Percentiles rank a stretch among this genome's conserved stretches.
phyloP scores from a whole-genome alignment of 257 asterid species.

The Fraxinus quadrangulata region DNA sequence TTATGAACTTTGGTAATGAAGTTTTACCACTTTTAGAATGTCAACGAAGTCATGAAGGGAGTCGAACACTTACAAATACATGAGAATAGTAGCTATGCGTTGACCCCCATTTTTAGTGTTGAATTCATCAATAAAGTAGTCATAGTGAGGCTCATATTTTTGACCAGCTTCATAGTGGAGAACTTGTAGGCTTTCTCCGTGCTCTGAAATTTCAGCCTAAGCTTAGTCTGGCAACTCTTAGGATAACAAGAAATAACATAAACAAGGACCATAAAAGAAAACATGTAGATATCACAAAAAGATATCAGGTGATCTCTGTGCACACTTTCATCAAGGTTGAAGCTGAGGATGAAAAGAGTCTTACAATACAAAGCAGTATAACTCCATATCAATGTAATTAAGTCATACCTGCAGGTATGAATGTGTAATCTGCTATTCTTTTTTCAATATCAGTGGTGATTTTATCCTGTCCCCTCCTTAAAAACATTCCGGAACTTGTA shows the following conservation, averaged over 20 bases:
- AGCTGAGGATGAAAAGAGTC: background rate
- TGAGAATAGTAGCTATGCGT: constrained; percentile 85
- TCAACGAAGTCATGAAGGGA: constrained; percentile 10
- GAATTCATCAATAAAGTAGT: constrained; percentile 72
- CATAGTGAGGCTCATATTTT: constrained; percentile 87
- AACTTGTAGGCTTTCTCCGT: constrained; percentile 88
- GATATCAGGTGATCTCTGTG: constrained; percentile 4
- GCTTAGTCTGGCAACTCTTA: constrained; percentile 20
- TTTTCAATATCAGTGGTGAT: constrained; percentile 60
- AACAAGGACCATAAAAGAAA: constrained; percentile 6
- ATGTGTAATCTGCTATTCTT: constrained; percentile 68
- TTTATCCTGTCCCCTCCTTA: constrained; percentile 66
- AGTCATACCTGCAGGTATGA: constrained; percentile 69
- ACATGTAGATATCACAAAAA: constrained; percentile 8
- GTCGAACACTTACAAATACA: constrained; percentile 68
- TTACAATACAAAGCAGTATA: constrained; percentile 1
- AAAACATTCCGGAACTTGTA: constrained; percentile 75
- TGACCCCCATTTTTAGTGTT: constrained; percentile 90
- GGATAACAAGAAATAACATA: background rate
- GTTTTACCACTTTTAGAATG: constrained; percentile 1
- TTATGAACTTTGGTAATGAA: constrained; percentile 6
- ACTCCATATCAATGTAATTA: background rate
- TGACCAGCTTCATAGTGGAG: constrained; percentile 88
- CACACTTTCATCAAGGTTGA: background rate
- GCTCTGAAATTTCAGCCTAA: constrained; percentile 47